Base-by-base conservation (phyloP, 2,329 filamentous ascomycete genomes). In the Nigrograna mackinnonii region DNA sequence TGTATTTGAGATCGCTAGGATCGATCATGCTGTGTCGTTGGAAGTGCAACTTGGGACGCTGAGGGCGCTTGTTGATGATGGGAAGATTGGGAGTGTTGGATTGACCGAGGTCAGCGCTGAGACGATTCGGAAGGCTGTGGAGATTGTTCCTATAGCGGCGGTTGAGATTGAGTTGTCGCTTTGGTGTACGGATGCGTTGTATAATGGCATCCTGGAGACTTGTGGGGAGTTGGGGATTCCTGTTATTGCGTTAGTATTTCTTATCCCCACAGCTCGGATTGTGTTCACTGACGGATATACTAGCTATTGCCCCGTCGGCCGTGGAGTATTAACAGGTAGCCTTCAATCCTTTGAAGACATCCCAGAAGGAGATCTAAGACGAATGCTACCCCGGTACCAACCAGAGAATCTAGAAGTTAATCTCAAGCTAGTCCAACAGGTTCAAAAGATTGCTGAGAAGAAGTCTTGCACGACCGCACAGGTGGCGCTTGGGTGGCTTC, bases 271-370 rank as follows among this genome's bases (percentile, higher is more conserved):
- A 9, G 9, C 24, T 28, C 24, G n/a, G n/a, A n/a, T 28, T n/a
- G n/a, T 28, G 9, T 28, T 9, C 9, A n/a, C 24, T 28, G n/a
- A 28, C n/a, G 24, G 9, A 28, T 28, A 9, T 22, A n/a, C 31
- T 24, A 86, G 85, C 0, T 89, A 89, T 65, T 83, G 82, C 21
- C 86, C 87, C 0, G 69, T 89, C 0, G 82, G 85, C 2, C 71
- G 78, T 13, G 81, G 80, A 9, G 75, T 79, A 68, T 52, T 66
- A 14, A 58, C 55, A 3, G 57, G 46, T 36, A 30, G 52, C 48
- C 65, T 78, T 46, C 72, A 70, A 46, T 68, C 60, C 6, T 41
- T 58, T 3, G 72, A 78, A 1, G 83, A 87, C 53, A 64, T 87
- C 31, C 74, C 76, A 9, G 64, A 77, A 20, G 71, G 71, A 19